A percentile compares a stretch with the other conserved stretches of the same genome.
Evolutionary conservation across 2,329 filamentous ascomycete species (phyloP).

Genomic region (Huntiella bhutanensis): DNA sequence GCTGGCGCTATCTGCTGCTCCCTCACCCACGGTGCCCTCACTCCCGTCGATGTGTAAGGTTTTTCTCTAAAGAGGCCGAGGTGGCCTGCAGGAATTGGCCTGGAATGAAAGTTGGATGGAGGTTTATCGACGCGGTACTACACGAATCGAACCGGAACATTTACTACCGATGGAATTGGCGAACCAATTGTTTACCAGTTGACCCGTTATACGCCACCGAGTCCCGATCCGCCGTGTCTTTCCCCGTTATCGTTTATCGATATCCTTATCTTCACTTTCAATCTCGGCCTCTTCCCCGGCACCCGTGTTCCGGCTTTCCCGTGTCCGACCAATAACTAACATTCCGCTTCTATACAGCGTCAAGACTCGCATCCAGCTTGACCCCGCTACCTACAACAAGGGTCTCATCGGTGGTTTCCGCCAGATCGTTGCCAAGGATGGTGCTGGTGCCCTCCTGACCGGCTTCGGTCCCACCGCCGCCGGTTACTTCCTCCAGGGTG

Average conservation of each 20-base stretch:
- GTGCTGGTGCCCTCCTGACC: slow-evolving; percentile 69
- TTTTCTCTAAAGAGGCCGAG: background rate
- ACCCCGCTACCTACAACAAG: slow-evolving; percentile 73
- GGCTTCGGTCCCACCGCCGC: slow-evolving; percentile 71
- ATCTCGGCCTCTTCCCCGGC: too few relatives aligned
- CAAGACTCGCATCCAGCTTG: slow-evolving; percentile 91
- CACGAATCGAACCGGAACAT: too few relatives aligned
- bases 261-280: too few relatives aligned
- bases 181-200: too few relatives aligned
- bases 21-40: slow-evolving; percentile 89
- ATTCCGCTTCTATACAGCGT: slow-evolving; percentile 35
- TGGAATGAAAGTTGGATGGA: too few relatives aligned
- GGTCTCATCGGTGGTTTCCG: slow-evolving; percentile 74
- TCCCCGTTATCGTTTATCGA: too few relatives aligned
- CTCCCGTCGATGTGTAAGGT: slow-evolving; percentile 96
- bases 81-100: too few relatives aligned
- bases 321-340: slow-evolving; percentile 9
- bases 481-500: slow-evolving; percentile 86
- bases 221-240: too few relatives aligned
- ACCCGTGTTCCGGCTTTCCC: too few relatives aligned
- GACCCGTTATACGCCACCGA: too few relatives aligned
- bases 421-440: slow-evolving; percentile 69
- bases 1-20: slow-evolving; percentile 97
- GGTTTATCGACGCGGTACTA: too few relatives aligned
- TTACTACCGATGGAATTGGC: too few relatives aligned